phyloP scores from a whole-genome alignment of 2,329 filamentous ascomycete genomes.

The Ascochyta lentis region DNA sequence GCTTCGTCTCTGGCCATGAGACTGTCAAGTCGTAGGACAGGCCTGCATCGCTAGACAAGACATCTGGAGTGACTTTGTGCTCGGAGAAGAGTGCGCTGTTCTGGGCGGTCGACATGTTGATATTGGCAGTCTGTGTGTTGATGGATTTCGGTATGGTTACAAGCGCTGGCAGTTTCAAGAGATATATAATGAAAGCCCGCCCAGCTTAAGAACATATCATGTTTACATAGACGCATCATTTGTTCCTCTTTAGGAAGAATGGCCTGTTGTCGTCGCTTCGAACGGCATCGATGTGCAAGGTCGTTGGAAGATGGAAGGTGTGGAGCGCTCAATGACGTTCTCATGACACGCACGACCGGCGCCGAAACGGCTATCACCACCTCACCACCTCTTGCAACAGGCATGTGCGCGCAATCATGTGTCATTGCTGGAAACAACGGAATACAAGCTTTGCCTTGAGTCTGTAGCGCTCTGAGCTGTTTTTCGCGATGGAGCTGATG shows the following conservation, averaged over 20 bases:
- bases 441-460: background rate
- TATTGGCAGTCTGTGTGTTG: background rate
- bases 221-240: slow-evolving; percentile 3
- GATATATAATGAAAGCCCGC: background rate
- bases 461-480: background rate
- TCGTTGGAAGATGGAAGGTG: background rate
- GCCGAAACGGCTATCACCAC: background rate
- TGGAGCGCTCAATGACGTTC: slow-evolving; percentile 8
- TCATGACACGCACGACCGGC: slow-evolving; percentile 6
- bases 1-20: slow-evolving; percentile 22
- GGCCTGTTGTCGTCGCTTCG: slow-evolving; percentile 7
- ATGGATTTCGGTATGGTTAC: background rate
- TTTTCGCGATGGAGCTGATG: background rate
- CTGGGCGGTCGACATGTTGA: slow-evolving; percentile 1
- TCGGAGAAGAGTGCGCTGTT: slow-evolving; percentile 11
- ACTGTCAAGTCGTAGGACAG: slow-evolving; percentile 22
- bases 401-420: background rate
- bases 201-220: background rate
- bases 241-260: background rate
- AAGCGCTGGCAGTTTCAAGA: background rate
- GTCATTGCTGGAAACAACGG: background rate
- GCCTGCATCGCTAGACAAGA: slow-evolving; percentile 17
- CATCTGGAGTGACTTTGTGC: slow-evolving; percentile 29
- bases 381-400: slow-evolving; percentile 1
- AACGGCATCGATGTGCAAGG: slow-evolving; percentile 4